Conservation (phyloP, 345 rosid species). For the Psidium friedrichsthalianum region DNA sequence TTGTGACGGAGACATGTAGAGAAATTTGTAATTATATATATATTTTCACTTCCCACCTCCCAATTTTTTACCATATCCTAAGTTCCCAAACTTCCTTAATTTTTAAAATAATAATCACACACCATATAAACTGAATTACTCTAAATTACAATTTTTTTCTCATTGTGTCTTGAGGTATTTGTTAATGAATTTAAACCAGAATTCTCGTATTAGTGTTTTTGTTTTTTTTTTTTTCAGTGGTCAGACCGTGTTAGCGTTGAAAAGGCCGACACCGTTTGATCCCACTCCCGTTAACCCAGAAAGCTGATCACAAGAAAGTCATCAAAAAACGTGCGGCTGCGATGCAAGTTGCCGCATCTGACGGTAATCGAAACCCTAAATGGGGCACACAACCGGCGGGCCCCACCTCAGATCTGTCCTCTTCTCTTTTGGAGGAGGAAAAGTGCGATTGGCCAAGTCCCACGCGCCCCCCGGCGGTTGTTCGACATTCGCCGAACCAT, state of each 20-base stretch:
- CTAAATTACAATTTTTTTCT: not conserved
- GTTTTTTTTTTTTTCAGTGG: no score
- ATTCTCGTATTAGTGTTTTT: not conserved
- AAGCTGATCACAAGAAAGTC: not conserved
- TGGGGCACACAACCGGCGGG: slow-evolving; percentile 13
- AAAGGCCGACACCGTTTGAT: not conserved
- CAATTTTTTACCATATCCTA: not conserved
- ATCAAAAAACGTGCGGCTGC: slow-evolving; percentile 21
- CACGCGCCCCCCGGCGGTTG: not conserved
- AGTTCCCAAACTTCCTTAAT: not conserved
- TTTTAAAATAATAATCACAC: not conserved
- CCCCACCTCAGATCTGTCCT: slow-evolving; percentile 33
- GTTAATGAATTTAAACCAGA: not conserved
- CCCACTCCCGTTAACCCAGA: not conserved
- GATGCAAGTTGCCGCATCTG: slow-evolving; percentile 40
- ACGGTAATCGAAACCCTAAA: slow-evolving; percentile 29
- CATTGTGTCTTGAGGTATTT: not conserved
- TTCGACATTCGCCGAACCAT: not conserved
- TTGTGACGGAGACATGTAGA: not conserved
- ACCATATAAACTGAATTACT: not conserved
- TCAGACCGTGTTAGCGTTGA: not conserved
- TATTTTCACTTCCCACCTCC: not conserved
- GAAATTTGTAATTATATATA: not conserved
- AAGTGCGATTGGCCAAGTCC: not conserved
- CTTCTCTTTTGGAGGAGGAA: not conserved